Base-by-base conservation (phyloP, 2,329 filamentous ascomycete genomes). In the Furcasterigmium furcatum region DNA sequence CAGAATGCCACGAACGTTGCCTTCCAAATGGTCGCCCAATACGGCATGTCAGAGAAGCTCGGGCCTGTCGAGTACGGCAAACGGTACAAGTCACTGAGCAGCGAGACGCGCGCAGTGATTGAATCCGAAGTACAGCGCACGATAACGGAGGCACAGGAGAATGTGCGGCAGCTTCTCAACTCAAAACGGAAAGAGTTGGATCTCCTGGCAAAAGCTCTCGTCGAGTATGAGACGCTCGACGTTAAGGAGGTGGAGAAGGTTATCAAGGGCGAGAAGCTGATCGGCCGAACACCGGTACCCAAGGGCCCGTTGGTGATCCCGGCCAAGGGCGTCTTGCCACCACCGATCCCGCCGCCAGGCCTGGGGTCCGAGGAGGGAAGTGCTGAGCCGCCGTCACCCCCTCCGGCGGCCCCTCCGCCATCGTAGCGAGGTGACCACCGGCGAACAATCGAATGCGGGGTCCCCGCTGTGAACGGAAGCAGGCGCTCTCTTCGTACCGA, bases 211-310 rank as follows among this genome's bases (percentile, higher is more conserved):
- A 84, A 91, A 59, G 94, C 91, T 6, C 77, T 99, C 9, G 83
- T 99, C 27, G 85, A 96, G 66, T 97, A 96, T 65, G 94, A 99
- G 73, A 96, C 91, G 0, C 71, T 99, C 43, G 87, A 87, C 64
- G 88, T 86, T 65, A 84, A 87, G 4, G 94, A 99, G 66, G 95
- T 97, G 52, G 84, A 91, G 65, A 89, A 87, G 72, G 88, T 97
- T 6, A 84, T 99, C 52, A 82, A 80, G 43, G 94, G 94, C 29
- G 90, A 96, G 69, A 85, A 87, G 60, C 72, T 99, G 30, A 75
- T 84, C 1, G 78, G 80, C 38, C 88, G 88, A 49, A 68, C 88
- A 42, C 78, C 76, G 49, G 72, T 92, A 14, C 89, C 89, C 0
- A 68, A 66, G 47, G 68, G 68, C 4, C 67, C 68, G 2, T 48